These are phyloP conservation scores for Metarhizium guizhouense DNA, from an alignment of 2,329 filamentous ascomycete species.

Conservation along the genomic window DNA sequence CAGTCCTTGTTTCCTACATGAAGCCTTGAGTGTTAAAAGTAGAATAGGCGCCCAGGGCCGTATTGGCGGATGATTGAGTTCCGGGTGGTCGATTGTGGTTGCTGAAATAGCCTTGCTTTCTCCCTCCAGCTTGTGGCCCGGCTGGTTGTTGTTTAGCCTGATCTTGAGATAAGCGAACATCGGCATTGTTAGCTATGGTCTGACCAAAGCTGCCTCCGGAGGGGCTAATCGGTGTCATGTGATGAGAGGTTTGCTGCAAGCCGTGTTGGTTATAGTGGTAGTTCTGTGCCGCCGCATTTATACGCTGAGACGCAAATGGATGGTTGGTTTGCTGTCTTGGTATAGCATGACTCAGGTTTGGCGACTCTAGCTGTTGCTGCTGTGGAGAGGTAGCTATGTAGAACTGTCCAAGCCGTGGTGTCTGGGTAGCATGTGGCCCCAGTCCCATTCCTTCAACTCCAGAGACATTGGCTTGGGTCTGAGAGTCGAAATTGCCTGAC, in stretches of 20 bases:
- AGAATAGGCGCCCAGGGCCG: constrained; percentile 1
- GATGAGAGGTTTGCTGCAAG: neutral
- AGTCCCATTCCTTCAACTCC: neutral
- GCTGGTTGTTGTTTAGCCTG: neutral
- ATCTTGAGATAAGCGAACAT: neutral
- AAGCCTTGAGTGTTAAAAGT: constrained; percentile 1
- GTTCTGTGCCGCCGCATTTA: neutral
- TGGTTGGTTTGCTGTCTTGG: neutral
- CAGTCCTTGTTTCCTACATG: neutral
- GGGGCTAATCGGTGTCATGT: neutral
- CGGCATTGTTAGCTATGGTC: neutral
- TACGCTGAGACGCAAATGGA: neutral
- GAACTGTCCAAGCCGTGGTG: constrained; percentile 1
- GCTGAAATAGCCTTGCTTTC: neutral
- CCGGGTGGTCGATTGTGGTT: neutral
- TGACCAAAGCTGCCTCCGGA: neutral
- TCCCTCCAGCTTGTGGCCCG: neutral
- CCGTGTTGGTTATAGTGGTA: constrained; percentile 1
- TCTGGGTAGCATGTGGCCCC: neutral
- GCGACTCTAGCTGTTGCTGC: neutral
- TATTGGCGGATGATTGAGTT: neutral
- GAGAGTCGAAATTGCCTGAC: neutral
- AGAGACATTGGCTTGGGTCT: neutral
- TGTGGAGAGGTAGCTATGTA: neutral
- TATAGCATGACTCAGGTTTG: neutral